Base-by-base conservation (phyloP, 1,284 basidiomycete species). In the Inonotus obliquus region DNA sequence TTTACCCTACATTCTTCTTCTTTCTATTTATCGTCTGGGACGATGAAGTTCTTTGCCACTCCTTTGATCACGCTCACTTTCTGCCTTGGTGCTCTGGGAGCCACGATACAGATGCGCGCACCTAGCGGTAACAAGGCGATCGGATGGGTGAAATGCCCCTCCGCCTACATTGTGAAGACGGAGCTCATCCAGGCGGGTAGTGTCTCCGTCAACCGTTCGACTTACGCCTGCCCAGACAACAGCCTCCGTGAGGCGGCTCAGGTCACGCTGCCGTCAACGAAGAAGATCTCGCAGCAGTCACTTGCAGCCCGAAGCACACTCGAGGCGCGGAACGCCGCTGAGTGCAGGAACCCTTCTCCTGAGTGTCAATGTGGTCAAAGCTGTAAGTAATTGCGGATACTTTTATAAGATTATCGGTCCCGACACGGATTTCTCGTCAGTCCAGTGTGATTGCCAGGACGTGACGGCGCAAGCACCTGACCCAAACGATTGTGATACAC, bases 401-500 rank as follows among this genome's bases (percentile, higher is more conserved):
- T 7, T n/a, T n/a, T 14, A 2, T 7, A 21, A 7, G 17, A 7
- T 21, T 21, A n/a, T 14, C 5, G n/a, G 10, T 4, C 1, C n/a
- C 10, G 25, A 13, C 5, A 27, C 2, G 17, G 27, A 48, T 67
- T 67, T 67, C 61, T 69, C 65, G 17, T 67, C 52, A 23, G 59
- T 66, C 47, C 51, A 65, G 32, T 70, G 69, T 17, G 51, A 52
- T 29, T 61, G 59, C 53, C 59, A 61, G 44, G 52, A 61, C 49
- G 45, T 57, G 13, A 57, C 60, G 19, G 60, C 54, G 2, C 65
- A 68, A 14, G 69, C 71, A 29, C 71, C 71, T 19, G 61, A 44
- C 13, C 65, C 65, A 10, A 65, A 68, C 1, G 72, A 72, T 59
- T 73, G 70, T 57, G 63, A 54, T 11, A 21, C 38, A 10, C 55